phyloP scores from a whole-genome alignment of 2,329 filamentous ascomycete genomes.

The Magnaporthales sp. region DNA sequence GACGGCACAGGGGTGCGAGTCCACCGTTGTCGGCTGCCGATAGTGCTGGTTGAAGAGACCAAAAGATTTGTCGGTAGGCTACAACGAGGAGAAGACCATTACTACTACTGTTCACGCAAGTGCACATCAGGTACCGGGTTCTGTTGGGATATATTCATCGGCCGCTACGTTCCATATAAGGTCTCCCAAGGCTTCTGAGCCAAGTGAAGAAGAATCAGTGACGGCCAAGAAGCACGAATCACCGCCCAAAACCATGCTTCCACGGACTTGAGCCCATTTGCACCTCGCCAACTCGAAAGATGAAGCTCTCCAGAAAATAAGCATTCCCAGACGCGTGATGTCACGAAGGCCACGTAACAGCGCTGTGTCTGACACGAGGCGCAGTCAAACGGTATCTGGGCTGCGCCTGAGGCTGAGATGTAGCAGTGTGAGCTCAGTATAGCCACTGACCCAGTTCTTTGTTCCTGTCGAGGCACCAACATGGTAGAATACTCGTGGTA shows the following conservation, averaged over 20 bases:
- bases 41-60: slow-evolving; percentile 15
- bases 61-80: background rate
- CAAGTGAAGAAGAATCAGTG: background rate
- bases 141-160: background rate
- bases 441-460: background rate
- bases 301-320: background rate
- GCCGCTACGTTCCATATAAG: background rate
- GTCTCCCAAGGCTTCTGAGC: background rate
- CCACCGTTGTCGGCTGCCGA: slow-evolving; percentile 22
- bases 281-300: background rate
- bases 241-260: background rate
- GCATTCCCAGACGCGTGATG: background rate
- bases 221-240: background rate
- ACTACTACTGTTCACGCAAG: background rate
- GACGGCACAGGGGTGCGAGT: slow-evolving; percentile 38
- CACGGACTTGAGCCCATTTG: background rate
- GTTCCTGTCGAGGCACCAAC: background rate
- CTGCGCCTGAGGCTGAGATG: background rate
- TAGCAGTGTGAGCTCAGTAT: background rate
- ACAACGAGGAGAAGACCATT: background rate
- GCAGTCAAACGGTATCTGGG: background rate
- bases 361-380: background rate
- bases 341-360: background rate
- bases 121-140: background rate
- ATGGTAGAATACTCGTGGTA: background rate